Conservation (phyloP, 179 eudicot genomes). For the Gypsophila paniculata region DNA sequence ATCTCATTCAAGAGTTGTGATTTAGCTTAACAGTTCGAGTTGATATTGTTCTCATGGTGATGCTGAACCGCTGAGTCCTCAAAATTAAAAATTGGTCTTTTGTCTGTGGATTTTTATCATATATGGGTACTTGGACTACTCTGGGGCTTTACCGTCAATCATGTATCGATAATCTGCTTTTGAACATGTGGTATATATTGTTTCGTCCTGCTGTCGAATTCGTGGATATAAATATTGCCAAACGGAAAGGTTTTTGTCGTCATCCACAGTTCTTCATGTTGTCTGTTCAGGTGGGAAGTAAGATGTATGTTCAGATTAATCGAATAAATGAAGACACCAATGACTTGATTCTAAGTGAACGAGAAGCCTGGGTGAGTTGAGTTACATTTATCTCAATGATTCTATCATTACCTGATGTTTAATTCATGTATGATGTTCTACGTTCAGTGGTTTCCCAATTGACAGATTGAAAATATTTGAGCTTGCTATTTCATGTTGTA, state of each 20-base stretch:
- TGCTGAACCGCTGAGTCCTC: too few relatives aligned
- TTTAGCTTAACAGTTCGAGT: neutral
- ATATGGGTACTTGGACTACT: neutral
- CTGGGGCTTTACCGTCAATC: neutral
- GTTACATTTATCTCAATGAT: slow-evolving; percentile 1
- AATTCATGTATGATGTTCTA: too few relatives aligned
- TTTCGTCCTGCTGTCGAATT: neutral
- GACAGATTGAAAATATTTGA: slow-evolving; percentile 22
- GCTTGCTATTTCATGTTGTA: slow-evolving; percentile 31
- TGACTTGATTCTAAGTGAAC: slow-evolving; percentile 80
- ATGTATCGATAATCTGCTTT: neutral
- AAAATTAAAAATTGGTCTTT: too few relatives aligned
- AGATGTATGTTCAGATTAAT: slow-evolving; percentile 55
- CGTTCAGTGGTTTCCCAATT: too few relatives aligned
- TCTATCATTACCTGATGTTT: neutral
- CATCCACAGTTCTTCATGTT: neutral
- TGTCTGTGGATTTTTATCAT: neutral
- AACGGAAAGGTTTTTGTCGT: too few relatives aligned
- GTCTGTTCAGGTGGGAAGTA: slow-evolving; percentile 63
- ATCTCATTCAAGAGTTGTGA: neutral
- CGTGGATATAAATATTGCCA: neutral
- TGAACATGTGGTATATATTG: neutral
- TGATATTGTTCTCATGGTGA: neutral
- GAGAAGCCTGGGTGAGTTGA: slow-evolving; percentile 82
- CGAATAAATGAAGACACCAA: slow-evolving; percentile 78